These are phyloP conservation scores for Cylindrodendrum hubeiense DNA, from an alignment of 2,329 filamentous ascomycete species.

Conservation along the genomic window DNA sequence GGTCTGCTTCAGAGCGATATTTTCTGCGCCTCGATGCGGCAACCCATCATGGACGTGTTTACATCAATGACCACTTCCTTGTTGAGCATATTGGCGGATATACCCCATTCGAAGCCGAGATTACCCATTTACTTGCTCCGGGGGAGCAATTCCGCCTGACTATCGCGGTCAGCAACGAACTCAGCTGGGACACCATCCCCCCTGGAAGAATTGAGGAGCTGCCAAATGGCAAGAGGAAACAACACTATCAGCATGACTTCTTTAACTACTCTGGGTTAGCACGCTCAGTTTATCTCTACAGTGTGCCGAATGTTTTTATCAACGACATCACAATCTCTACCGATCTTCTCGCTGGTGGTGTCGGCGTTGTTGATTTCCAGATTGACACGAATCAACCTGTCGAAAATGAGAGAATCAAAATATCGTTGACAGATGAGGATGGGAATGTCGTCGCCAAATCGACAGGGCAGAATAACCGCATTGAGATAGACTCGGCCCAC, in stretches of 20 bases:
- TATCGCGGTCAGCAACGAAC: conserved; percentile 28
- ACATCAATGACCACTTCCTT: conserved; percentile 26
- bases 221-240: conserved; percentile 20
- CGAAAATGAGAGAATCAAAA: background rate
- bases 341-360: conserved; percentile 5
- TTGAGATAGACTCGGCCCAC: conserved; percentile 8
- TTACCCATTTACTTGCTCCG: conserved; percentile 11
- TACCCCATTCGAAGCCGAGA: conserved; percentile 24
- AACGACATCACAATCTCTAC: conserved; percentile 20
- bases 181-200: conserved; percentile 26
- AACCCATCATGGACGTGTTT: conserved; percentile 27
- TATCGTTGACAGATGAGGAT: conserved; percentile 16
- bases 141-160: conserved; percentile 21
- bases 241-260: conserved; percentile 33
- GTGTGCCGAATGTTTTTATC: conserved; percentile 8
- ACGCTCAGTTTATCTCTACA: conserved; percentile 23
- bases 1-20: conserved; percentile 19
- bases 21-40: conserved; percentile 24
- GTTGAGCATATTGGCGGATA: conserved; percentile 28
- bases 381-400: conserved; percentile 1
- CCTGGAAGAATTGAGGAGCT: conserved; percentile 23
- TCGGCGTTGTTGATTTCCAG: background rate
- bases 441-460: background rate
- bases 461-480: background rate
- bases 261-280: conserved; percentile 30